Evolutionary conservation across 805 yeast species (phyloP), one percentile per base, ranked within the genome.

Genomic region (Wickerhamiella parazyma): DNA sequence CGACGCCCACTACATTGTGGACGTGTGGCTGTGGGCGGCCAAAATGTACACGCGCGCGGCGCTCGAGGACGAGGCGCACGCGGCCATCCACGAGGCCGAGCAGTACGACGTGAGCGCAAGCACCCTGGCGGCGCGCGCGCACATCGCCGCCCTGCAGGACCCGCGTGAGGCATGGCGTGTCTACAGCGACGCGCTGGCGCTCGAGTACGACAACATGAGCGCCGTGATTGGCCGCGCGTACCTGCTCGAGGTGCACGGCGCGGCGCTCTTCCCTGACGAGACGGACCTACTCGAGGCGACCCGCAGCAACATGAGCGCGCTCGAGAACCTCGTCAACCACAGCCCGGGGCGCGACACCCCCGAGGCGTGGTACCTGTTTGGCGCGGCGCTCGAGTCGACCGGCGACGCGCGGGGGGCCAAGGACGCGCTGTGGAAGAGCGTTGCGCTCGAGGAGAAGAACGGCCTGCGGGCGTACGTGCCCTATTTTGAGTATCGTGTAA

Each of bases 11-110:
- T 28, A 10, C n/a, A 28, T 52, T 39, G 49, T 18, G 22, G 31
- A 68, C 26, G 55, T 83, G 19, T 86, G 95, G 95, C 57, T 86
- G 40, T 74, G 85, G 73, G 69, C 83, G 0, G 70, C 85, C 0
- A 69, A 70, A 29, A 62, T 84, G 21, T 85, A 83, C 55, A 63
- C 72, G 52, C 71, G 72, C 46, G 68, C 72, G 5, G 76, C 72
- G 1, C 58, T 72, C 33, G 49, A 63, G 1, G 68, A 64, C 2
- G 93, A 84, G 42, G 75, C 87, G 1, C 76, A 76, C 52, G 76
- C 72, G 46, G 79, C 94, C 38, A 69, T 85, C 4, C 68, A 70
- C 6, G 95, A 85, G 58, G 84, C 93, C 1, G 78, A 72, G 45
- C 59, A 66, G 1, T 65, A 69, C 2, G 62, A 54, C 41, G 22